phyloP scores from a whole-genome alignment of 2,329 filamentous ascomycete genomes.

The Alternaria conjuncta region DNA sequence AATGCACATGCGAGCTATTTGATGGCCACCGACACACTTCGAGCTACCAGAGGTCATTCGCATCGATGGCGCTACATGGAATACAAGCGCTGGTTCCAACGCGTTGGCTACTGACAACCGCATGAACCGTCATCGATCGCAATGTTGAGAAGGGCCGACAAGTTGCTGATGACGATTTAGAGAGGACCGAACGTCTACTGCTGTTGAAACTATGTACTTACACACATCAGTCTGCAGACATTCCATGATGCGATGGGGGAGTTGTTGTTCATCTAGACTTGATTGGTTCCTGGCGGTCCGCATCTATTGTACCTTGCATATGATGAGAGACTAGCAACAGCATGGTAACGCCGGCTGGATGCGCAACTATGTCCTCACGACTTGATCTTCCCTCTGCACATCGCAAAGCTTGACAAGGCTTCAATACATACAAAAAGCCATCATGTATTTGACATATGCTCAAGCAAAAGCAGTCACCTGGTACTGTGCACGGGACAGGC shows the following conservation, averaged over 20 bases:
- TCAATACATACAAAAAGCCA: background rate
- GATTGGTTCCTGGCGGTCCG: background rate
- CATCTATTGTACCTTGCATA: background rate
- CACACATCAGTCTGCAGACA: background rate
- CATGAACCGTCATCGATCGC: background rate
- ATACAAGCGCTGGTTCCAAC: background rate
- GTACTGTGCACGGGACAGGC: conserved; percentile 28
- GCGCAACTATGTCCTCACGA: background rate
- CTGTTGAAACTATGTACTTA: background rate
- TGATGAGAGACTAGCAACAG: background rate
- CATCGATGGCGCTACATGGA: background rate
- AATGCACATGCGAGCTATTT: background rate
- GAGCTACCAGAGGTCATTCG: background rate
- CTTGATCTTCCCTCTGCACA: background rate
- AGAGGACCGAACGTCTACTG: background rate
- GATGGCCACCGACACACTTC: background rate
- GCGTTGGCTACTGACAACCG: background rate
- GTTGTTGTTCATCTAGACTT: background rate
- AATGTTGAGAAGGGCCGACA: background rate
- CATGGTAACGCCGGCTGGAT: background rate
- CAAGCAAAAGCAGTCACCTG: conserved; percentile 1
- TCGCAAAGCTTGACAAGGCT: background rate
- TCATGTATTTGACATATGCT: background rate
- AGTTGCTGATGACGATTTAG: background rate
- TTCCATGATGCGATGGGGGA: background rate